Base-by-base conservation (phyloP, 345 rosid genomes). In the Passiflora organensis region DNA sequence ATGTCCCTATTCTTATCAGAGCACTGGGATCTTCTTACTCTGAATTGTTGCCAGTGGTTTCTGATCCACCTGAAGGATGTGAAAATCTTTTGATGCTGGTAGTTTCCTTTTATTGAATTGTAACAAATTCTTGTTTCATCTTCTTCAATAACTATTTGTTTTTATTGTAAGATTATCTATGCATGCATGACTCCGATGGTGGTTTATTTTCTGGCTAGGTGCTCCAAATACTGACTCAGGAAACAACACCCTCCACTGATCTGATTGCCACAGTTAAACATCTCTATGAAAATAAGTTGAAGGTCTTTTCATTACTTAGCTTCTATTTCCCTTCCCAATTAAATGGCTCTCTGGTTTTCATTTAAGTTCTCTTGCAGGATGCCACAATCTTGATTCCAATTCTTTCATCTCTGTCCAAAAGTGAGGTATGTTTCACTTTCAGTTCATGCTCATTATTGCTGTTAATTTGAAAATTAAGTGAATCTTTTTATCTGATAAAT, bases 41-140 rank as follows among this genome's bases (percentile, higher is more conserved):
- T 68, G 91, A 84, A 46, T 79, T 93, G 76, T 85, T 93, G 17
- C 80, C 28, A 37, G 73, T 93, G 68, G 77, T 93, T 78, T 84
- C 99, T 48, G 85, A 89, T 71, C 99, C 96, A 25, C 99, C 99
- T 45, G 84, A 78, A 79, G 96, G 96, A 77, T 89, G 96, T 76
- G 99, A 93, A 79, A 84, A 86, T 76, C 91, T 93, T 60, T 74
- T 93, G 82, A 86, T 79, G 52, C 72, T 81, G 78, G 99, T 93
- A 77, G 61, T 51, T 65, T 51, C 59, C 49, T 47, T 58, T 62
- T 45, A 19, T 46, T 20, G 4, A 4, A 36, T 71, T 50, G 44
- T 49, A 43, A 11, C 55, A 55, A 34, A 41, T n/a, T 19, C 51
- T 43, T 43, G 36, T 32, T 54, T 58, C 38, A 68, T 47, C 51